phyloP scores from a whole-genome alignment of 495 filamentous ascomycete species.

The Lasiosphaeria miniovina region DNA sequence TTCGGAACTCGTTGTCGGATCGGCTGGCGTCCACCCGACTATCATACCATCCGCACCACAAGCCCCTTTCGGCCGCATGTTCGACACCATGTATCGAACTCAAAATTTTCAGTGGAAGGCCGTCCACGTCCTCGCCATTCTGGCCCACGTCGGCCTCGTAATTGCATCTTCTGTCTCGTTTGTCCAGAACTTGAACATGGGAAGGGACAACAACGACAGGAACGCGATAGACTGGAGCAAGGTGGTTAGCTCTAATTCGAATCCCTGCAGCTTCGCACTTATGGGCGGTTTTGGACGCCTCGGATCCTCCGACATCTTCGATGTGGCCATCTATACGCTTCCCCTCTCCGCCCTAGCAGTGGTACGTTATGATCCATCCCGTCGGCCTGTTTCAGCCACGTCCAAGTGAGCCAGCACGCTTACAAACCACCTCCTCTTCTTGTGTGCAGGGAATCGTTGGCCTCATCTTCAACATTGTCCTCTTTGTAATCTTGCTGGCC shows the following conservation, averaged over 20 bases:
- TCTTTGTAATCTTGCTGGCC: conserved; percentile 21
- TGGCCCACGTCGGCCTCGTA: conserved; percentile 25
- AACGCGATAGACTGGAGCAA: conserved; percentile 1
- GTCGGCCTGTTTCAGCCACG: neutral
- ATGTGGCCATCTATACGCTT: conserved; percentile 16
- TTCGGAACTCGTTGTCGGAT: no score
- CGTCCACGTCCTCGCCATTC: conserved; percentile 24
- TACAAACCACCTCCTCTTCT: neutral
- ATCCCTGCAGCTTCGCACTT: conserved; percentile 6
- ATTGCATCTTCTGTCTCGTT: conserved; percentile 19
- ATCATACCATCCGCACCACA: neutral
- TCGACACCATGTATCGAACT: conserved; percentile 27
- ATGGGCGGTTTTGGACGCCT: neutral
- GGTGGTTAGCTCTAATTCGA: neutral
- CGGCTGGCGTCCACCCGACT: neutral
- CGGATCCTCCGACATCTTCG: neutral
- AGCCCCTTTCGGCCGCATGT: neutral
- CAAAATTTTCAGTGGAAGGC: conserved; percentile 31
- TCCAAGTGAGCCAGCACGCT: neutral
- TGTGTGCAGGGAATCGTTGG: conserved; percentile 24
- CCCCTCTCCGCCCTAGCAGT: conserved; percentile 18
- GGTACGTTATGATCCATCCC: conserved; percentile 15
- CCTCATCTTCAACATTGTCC: conserved; percentile 21
- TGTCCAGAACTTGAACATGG: conserved; percentile 18
- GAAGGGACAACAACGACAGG: conserved; percentile 2